Percentiles rank a stretch among this genome's conserved stretches.
Evolutionary conservation across 495 filamentous ascomycete genomes (phyloP).

Genomic region (Evansstolkia leycettana): DNA sequence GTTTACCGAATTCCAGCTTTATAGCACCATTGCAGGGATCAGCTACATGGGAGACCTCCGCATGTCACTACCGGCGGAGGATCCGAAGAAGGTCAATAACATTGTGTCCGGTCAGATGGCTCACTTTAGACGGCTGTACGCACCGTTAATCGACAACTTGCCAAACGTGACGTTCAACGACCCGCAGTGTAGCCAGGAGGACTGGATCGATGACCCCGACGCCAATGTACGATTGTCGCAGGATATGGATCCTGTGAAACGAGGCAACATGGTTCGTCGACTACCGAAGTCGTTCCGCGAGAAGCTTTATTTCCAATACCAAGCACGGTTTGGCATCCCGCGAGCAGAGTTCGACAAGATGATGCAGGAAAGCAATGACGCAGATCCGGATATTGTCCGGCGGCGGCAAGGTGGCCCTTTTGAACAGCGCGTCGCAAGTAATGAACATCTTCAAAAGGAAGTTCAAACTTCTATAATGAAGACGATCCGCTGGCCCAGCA

Average conservation of each 20-base stretch:
- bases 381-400: conserved; percentile 54
- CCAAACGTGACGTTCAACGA: conserved; percentile 81
- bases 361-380: conserved; percentile 55
- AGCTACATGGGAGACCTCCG: conserved; percentile 91
- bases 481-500: conserved; percentile 85
- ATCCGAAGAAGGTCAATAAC: conserved; percentile 84
- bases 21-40: conserved; percentile 78
- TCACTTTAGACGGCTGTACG: conserved; percentile 83
- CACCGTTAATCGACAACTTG: conserved; percentile 74
- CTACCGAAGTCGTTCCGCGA: conserved; percentile 78
- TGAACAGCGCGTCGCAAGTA: conserved; percentile 70
- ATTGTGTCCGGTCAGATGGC: conserved; percentile 85
- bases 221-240: conserved; percentile 54
- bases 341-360: conserved; percentile 73
- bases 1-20: conserved; percentile 83
- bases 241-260: conserved; percentile 80
- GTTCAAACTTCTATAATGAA: conserved; percentile 64
- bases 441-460: conserved; percentile 50
- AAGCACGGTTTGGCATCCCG: conserved; percentile 78
- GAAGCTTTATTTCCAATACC: conserved; percentile 87
- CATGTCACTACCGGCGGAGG: conserved; percentile 78
- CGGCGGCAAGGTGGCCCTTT: conserved; percentile 70
- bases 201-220: conserved; percentile 56
- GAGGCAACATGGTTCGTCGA: conserved; percentile 92
- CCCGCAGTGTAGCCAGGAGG: conserved; percentile 39